Evolutionary conservation across 768 basidiomycete species (phyloP).

Genomic region (Pleurotus sapidus): DNA sequence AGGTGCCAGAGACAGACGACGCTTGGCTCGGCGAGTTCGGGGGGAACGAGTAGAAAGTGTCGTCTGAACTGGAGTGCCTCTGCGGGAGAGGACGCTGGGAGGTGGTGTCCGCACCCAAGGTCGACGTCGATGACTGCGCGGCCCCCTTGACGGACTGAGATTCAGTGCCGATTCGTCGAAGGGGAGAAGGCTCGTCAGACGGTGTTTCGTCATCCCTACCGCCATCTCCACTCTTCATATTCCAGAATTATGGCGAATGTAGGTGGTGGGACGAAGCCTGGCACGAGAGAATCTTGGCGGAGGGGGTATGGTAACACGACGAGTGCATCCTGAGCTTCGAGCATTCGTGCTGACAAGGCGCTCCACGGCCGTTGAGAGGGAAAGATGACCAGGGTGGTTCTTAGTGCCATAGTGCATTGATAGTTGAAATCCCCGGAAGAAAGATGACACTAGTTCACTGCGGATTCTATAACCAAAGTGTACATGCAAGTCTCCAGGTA

Average conservation of each 20-base stretch:
- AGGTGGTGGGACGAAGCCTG: background rate
- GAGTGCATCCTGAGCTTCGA: no score
- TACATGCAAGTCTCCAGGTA: no score
- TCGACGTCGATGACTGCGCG: background rate
- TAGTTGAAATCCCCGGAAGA: background rate
- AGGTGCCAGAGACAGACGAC: background rate
- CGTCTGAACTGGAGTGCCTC: background rate
- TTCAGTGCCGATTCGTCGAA: background rate
- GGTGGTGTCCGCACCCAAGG: background rate
- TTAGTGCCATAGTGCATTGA: background rate
- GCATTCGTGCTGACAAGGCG: background rate
- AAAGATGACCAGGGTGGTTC: background rate
- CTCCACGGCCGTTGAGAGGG: background rate
- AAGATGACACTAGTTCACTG: background rate
- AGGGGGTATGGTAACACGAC: no score
- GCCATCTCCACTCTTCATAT: constrained; percentile 4
- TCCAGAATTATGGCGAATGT: constrained; percentile 1
- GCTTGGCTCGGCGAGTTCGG: constrained; percentile 1
- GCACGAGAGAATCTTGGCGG: background rate
- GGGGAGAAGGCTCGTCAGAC: background rate
- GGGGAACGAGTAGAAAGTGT: constrained; percentile 1
- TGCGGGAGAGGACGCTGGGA: background rate
- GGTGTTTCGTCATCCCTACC: background rate
- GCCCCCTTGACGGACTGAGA: no score
- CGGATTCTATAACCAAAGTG: no score